Conservation (phyloP, 805 yeast genomes). For the Cyberlindnera saturnus region DNA sequence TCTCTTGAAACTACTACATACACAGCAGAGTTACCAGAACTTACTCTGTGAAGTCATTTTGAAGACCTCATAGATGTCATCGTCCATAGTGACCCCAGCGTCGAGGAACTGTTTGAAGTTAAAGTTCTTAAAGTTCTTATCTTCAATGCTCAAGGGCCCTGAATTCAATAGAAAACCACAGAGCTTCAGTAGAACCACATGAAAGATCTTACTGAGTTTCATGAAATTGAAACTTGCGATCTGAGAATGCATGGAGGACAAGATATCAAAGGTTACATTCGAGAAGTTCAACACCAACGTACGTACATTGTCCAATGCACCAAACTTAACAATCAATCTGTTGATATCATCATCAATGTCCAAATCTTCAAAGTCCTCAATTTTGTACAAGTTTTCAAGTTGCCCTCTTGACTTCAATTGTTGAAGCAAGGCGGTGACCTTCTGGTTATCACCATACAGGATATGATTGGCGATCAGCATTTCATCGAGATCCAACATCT, state of each 20-base stretch:
- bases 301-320: conserved; percentile 4
- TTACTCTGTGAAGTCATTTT: conserved; percentile 8
- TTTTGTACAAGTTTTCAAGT: conserved; percentile 2
- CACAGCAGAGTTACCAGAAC: not conserved
- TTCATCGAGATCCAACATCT: conserved; percentile 8
- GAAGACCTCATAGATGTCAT: conserved; percentile 11
- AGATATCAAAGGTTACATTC: conserved; percentile 6
- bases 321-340: conserved; percentile 4
- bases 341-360: conserved; percentile 7
- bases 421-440: not conserved
- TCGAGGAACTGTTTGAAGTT: conserved; percentile 10
- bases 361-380: conserved; percentile 8
- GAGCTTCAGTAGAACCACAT: conserved; percentile 8
- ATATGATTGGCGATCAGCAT: conserved; percentile 10
- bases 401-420: conserved; percentile 4
- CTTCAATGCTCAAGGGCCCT: conserved; percentile 1
- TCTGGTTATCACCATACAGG: conserved; percentile 7
- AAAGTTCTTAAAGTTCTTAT: conserved; percentile 1
- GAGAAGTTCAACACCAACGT: conserved; percentile 8
- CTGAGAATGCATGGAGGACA: conserved; percentile 8
- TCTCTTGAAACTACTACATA: not conserved
- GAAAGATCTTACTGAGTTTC: conserved; percentile 13
- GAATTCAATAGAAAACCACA: conserved; percentile 9
- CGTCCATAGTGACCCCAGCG: conserved; percentile 6
- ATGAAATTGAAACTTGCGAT: conserved; percentile 10